Percentiles rank a stretch among this genome's conserved stretches.
Conservation (phyloP, 139 green algal genomes). For the Deuterostichococcus epilithicus region DNA sequence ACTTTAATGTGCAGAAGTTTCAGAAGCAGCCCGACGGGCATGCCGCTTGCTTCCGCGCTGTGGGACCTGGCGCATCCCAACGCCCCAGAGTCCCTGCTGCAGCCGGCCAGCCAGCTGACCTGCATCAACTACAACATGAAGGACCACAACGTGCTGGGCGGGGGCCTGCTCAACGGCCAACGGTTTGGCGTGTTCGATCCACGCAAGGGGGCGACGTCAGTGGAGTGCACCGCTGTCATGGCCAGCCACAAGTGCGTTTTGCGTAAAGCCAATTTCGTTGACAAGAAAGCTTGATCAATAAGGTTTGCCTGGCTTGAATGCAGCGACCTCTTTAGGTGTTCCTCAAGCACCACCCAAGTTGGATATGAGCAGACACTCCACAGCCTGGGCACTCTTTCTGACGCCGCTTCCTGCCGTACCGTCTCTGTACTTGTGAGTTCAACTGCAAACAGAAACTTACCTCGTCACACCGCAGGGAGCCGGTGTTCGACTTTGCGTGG, state of each 20-base stretch:
- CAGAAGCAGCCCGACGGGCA: slow-evolving; percentile 31
- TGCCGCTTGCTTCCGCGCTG: slow-evolving; percentile 72
- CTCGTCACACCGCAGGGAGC: slow-evolving; percentile 65
- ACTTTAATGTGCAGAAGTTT: not conserved
- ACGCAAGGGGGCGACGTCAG: slow-evolving; percentile 63
- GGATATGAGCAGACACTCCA: too few relatives aligned
- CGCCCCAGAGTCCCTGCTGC: slow-evolving; percentile 73
- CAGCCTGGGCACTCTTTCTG: too few relatives aligned
- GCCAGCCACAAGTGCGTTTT: slow-evolving; percentile 39
- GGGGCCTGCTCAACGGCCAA: slow-evolving; percentile 90
- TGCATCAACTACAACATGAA: slow-evolving; percentile 80
- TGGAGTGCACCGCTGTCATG: slow-evolving; percentile 75
- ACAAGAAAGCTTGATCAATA: too few relatives aligned
- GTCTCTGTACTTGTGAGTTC: too few relatives aligned
- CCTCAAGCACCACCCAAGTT: too few relatives aligned
- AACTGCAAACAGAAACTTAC: too few relatives aligned
- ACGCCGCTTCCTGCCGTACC: too few relatives aligned
- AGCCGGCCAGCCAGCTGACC: slow-evolving; percentile 70
- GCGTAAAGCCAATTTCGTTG: too few relatives aligned
- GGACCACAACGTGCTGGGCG: slow-evolving; percentile 73
- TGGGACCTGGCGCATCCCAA: slow-evolving; percentile 90
- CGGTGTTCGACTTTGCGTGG: slow-evolving; percentile 85
- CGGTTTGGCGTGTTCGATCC: slow-evolving; percentile 81
- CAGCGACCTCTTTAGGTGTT: slow-evolving; percentile 24
- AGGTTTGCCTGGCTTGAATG: too few relatives aligned